Evolutionary conservation across 2,329 filamentous ascomycete genomes (phyloP).

Genomic region (Ascosphaera apis): DNA sequence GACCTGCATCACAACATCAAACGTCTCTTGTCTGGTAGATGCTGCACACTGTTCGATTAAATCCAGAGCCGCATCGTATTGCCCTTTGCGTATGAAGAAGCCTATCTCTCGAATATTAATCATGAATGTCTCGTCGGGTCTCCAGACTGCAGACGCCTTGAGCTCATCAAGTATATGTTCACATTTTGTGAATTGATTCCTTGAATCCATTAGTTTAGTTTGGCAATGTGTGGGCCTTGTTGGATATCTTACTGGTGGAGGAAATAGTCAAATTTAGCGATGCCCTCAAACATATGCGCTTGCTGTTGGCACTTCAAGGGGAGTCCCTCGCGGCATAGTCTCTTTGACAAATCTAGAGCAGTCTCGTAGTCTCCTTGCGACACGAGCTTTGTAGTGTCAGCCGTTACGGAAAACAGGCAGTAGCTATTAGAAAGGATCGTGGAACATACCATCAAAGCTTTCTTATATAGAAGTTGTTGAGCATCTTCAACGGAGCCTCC

Average conservation of each 20-base stretch:
- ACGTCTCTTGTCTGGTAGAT: constrained; percentile 29
- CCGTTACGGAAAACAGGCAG: too few relatives aligned
- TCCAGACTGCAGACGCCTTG: constrained; percentile 26
- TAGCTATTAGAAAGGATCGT: too few relatives aligned
- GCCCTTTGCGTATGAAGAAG: constrained; percentile 29
- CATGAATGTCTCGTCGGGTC: constrained; percentile 36
- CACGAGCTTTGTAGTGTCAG: constrained; percentile 30
- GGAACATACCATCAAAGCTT: constrained; percentile 36
- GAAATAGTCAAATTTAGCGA: constrained; percentile 19
- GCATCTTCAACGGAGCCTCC: constrained; percentile 50
- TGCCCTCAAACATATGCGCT: constrained; percentile 20
- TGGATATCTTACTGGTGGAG: constrained; percentile 22
- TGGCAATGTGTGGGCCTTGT: not conserved
- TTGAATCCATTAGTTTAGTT: not conserved
- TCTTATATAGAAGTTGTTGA: constrained; percentile 48
- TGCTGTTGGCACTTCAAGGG: constrained; percentile 53
- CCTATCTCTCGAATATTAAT: constrained; percentile 38
- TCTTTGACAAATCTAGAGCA: constrained; percentile 37
- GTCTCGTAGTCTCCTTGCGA: constrained; percentile 48
- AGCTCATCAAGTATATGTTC: constrained; percentile 20
- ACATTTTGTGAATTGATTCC: constrained; percentile 6
- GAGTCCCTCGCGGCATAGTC: constrained; percentile 36
- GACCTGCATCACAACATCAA: constrained; percentile 45
- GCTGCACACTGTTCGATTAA: constrained; percentile 30
- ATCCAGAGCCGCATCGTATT: constrained; percentile 29